Evolutionary conservation across 176 grass and related monocot species (phyloP).

Genomic region (Hsuehochloa calcarea): DNA sequence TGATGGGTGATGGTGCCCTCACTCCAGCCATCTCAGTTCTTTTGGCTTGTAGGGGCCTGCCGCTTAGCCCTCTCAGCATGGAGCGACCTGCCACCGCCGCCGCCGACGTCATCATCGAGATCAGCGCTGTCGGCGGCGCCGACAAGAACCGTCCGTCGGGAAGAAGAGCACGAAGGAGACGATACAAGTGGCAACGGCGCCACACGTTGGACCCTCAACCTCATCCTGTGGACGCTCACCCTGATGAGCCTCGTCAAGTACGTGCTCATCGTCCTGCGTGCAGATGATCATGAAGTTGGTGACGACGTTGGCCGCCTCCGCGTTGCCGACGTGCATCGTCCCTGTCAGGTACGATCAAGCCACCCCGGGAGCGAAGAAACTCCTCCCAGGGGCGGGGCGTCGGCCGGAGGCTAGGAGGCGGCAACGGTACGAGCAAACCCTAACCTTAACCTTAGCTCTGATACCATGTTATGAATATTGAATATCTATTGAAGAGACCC

Average conservation of each 20-base stretch:
- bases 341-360: conserved; percentile 71
- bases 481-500: no score
- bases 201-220: conserved; percentile 33
- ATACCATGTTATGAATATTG: no score
- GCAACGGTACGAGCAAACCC: no score
- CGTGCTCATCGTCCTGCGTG: conserved; percentile 49
- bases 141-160: neutral
- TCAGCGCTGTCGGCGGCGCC: neutral
- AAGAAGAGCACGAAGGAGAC: neutral
- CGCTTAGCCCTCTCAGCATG: neutral
- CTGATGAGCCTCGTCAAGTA: conserved; percentile 63
- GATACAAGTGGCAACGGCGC: neutral
- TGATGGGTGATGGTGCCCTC: conserved; percentile 67
- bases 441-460: no score
- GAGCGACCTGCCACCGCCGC: neutral
- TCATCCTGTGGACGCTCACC: conserved; percentile 69
- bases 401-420: no score
- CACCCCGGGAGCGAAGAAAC: no score
- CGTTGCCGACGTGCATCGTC: conserved; percentile 88
- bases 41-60: neutral
- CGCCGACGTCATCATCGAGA: conserved; percentile 16
- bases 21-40: conserved; percentile 74
- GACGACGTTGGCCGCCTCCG: conserved; percentile 71
- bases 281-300: conserved; percentile 84
- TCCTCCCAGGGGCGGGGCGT: no score